Conservation (phyloP, 495 filamentous ascomycete species). For the Choiromyces venosus region DNA sequence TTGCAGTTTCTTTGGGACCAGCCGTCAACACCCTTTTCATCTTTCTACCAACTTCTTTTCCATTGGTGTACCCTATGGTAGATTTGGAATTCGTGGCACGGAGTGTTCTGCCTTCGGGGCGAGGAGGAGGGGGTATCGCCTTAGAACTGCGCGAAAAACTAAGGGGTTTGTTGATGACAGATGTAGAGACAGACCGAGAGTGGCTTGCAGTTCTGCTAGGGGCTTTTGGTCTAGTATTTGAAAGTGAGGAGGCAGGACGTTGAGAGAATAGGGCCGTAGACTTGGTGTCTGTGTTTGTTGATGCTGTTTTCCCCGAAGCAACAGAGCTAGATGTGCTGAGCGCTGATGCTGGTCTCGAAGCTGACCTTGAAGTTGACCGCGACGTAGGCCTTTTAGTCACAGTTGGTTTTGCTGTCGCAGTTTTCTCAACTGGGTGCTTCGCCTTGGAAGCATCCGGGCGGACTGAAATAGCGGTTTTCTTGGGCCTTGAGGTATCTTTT, state of each 20-base stretch:
- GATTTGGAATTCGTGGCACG: conserved; percentile 24
- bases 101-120: conserved; percentile 20
- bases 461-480: conserved; percentile 3
- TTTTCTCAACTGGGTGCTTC: conserved; percentile 5
- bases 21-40: conserved; percentile 18
- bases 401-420: conserved; percentile 10
- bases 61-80: conserved; percentile 28
- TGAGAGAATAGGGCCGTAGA: conserved; percentile 28
- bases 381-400: conserved; percentile 16
- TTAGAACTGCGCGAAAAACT: background rate
- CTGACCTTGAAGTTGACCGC: background rate
- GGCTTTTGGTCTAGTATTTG: conserved; percentile 12
- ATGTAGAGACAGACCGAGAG: conserved; percentile 26
- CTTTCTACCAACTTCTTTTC: conserved; percentile 21
- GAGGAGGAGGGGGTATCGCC: conserved; percentile 2
- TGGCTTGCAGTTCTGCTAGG: conserved; percentile 15
- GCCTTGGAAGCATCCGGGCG: conserved; percentile 3
- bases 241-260: conserved; percentile 34
- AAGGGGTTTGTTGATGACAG: conserved; percentile 22
- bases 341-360: background rate
- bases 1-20: conserved; percentile 27
- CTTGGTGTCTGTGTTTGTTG: conserved; percentile 28
- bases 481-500: conserved; percentile 4
- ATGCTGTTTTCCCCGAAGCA: background rate
- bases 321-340: background rate